A percentile compares a stretch with the other conserved stretches of the same genome.
Conservation (phyloP, 805 yeast genomes). For the Debaryomyces maramus region DNA sequence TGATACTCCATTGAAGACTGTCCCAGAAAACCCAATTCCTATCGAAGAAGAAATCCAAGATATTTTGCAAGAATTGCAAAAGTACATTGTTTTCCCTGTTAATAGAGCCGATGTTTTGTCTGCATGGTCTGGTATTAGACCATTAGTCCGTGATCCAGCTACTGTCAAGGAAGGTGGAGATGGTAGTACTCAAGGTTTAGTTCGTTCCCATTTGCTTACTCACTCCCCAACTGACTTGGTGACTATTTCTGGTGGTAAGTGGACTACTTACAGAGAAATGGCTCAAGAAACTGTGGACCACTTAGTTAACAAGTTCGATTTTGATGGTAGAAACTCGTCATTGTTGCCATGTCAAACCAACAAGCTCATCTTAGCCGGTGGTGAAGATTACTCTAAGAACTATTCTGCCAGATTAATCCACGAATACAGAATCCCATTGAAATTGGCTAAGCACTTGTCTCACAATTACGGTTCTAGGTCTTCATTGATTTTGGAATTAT, state of each 20-base stretch:
- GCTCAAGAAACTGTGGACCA: slow-evolving; percentile 89
- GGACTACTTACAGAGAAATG: slow-evolving; percentile 99
- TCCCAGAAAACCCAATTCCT: slow-evolving; percentile 79
- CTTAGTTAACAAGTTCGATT: slow-evolving; percentile 51
- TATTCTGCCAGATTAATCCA: slow-evolving; percentile 79
- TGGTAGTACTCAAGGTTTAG: slow-evolving; percentile 78
- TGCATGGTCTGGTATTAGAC: slow-evolving; percentile 98
- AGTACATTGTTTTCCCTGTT: slow-evolving; percentile 85
- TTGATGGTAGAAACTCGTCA: slow-evolving; percentile 26
- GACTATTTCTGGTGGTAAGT: slow-evolving; percentile 94
- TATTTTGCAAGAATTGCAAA: slow-evolving; percentile 82
- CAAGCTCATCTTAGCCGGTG: slow-evolving; percentile 67
- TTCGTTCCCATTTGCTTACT: slow-evolving; percentile 82
- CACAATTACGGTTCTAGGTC: slow-evolving; percentile 90
- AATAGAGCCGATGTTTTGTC: slow-evolving; percentile 86
- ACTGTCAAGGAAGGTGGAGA: slow-evolving; percentile 43
- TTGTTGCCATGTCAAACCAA: slow-evolving; percentile 53
- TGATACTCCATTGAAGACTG: slow-evolving; percentile 75
- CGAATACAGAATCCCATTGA: slow-evolving; percentile 67
- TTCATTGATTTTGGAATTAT: slow-evolving; percentile 64
- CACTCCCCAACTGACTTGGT: slow-evolving; percentile 72
- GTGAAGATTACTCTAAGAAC: slow-evolving; percentile 73
- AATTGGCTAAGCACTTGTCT: slow-evolving; percentile 78
- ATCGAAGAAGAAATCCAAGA: slow-evolving; percentile 86
- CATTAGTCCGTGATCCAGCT: slow-evolving; percentile 83